Evolutionary conservation across 1,139 yeast species (phyloP).

Genomic region (Suhomyces chickasaworum): DNA sequence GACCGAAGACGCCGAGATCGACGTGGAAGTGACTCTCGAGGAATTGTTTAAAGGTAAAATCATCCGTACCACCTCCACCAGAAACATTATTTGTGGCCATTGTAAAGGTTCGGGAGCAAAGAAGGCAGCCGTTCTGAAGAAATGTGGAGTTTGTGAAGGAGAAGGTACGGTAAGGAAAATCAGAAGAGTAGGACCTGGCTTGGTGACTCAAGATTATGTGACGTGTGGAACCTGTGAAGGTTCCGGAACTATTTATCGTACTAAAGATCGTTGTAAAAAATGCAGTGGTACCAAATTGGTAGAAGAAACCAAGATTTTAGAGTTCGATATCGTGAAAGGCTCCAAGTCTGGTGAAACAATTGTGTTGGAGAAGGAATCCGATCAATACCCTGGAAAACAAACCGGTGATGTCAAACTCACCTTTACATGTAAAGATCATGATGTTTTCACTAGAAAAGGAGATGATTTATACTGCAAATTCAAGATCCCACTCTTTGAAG

Average conservation of each 20-base stretch:
- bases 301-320: constrained; percentile 73
- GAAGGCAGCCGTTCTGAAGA: constrained; percentile 55
- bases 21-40: constrained; percentile 65
- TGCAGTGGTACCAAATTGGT: constrained; percentile 68
- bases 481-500: constrained; percentile 71
- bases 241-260: constrained; percentile 59
- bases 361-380: constrained; percentile 70
- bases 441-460: constrained; percentile 57
- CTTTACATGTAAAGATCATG: constrained; percentile 50
- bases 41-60: constrained; percentile 84
- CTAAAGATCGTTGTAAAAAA: constrained; percentile 74
- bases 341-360: constrained; percentile 62
- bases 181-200: constrained; percentile 73
- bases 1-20: constrained; percentile 70
- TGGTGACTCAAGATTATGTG: constrained; percentile 64
- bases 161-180: constrained; percentile 63
- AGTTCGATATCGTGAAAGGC: constrained; percentile 78
- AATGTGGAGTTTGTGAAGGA: constrained; percentile 75
- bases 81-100: constrained; percentile 68
- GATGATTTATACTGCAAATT: constrained; percentile 65
- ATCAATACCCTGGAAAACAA: constrained; percentile 69
- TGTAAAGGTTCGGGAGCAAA: constrained; percentile 80
- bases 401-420: constrained; percentile 80
- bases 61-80: constrained; percentile 70
- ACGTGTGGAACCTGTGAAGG: constrained; percentile 76